A percentile compares a stretch with the other conserved stretches of the same genome.
Conservation (phyloP, 2,329 filamentous ascomycete genomes). For the Hymenoscyphus scutula region DNA sequence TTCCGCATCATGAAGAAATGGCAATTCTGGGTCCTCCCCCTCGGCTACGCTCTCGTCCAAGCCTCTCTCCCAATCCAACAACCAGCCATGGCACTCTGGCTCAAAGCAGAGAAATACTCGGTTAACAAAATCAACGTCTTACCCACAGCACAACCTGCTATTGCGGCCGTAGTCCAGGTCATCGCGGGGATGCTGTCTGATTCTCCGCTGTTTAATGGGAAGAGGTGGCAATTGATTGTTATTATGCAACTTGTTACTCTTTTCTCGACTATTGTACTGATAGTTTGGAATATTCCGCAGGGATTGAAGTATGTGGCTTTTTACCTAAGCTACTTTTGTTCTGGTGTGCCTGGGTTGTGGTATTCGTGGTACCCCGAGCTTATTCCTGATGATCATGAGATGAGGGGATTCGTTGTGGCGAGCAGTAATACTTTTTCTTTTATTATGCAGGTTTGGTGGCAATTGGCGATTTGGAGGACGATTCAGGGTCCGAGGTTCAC, state of each 20-base stretch:
- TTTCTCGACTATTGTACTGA: conserved; percentile 34
- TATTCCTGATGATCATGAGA: conserved; percentile 31
- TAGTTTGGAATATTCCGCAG: conserved; percentile 35
- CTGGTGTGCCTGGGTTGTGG: conserved; percentile 35
- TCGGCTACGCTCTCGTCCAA: conserved; percentile 31
- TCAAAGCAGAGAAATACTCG: conserved; percentile 21
- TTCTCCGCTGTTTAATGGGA: conserved; percentile 26
- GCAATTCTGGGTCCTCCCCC: conserved; percentile 31
- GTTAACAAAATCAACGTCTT: conserved; percentile 27
- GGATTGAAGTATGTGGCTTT: conserved; percentile 36
- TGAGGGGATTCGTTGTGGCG: conserved; percentile 30
- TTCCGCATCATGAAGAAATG: conserved; percentile 28
- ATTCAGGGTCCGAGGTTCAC: conserved; percentile 24
- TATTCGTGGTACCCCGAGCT: conserved; percentile 36
- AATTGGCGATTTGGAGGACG: conserved; percentile 30
- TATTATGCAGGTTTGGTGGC: conserved; percentile 27
- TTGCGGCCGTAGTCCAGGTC: conserved; percentile 26
- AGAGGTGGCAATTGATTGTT: conserved; percentile 28
- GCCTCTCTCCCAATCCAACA: conserved; percentile 22
- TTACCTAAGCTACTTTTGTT: conserved; percentile 36
- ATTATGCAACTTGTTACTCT: conserved; percentile 27
- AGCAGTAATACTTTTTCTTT: conserved; percentile 25
- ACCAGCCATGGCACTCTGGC: conserved; percentile 26
- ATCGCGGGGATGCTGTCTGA: conserved; percentile 29
- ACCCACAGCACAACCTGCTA: conserved; percentile 24